A percentile compares a stretch with the other conserved stretches of the same genome.
Evolutionary conservation across 352 stramenopile species (phyloP).

Genomic region (Globisporangium parvum): DNA sequence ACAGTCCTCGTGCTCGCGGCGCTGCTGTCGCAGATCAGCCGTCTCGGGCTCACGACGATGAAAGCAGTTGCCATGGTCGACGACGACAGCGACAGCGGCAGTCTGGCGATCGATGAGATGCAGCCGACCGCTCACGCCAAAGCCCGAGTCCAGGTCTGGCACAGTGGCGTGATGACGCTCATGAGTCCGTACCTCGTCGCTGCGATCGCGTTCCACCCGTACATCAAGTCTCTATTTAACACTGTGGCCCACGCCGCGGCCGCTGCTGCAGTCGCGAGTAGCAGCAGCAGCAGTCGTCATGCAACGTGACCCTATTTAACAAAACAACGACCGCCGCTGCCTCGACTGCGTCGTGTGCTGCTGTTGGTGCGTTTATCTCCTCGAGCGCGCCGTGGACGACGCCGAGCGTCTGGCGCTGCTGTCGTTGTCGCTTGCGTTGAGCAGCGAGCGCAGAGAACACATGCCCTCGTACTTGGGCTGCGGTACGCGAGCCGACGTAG

Average conservation of each 20-base stretch:
- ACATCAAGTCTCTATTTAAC: conserved; percentile 44
- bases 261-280: not conserved
- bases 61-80: conserved; percentile 28
- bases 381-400: no score
- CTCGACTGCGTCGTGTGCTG: no score
- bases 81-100: conserved; percentile 17
- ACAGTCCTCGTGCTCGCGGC: conserved; percentile 24
- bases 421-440: no score
- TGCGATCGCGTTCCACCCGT: conserved; percentile 57
- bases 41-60: conserved; percentile 32
- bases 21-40: conserved; percentile 28
- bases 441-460: no score
- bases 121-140: conserved; percentile 3
- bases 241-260: not conserved
- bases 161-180: conserved; percentile 47
- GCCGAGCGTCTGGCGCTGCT: no score
- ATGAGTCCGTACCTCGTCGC: conserved; percentile 55
- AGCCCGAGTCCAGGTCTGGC: conserved; percentile 17
- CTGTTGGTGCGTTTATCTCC: no score
- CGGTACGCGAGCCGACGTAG: no score
- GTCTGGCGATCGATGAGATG: conserved; percentile 7
- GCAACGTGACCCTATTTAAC: not conserved
- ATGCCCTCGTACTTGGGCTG: no score
- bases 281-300: not conserved
- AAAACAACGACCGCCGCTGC: not conserved